Conservation (phyloP, 139 green algal genomes). For the Desmodesmus armatus region DNA sequence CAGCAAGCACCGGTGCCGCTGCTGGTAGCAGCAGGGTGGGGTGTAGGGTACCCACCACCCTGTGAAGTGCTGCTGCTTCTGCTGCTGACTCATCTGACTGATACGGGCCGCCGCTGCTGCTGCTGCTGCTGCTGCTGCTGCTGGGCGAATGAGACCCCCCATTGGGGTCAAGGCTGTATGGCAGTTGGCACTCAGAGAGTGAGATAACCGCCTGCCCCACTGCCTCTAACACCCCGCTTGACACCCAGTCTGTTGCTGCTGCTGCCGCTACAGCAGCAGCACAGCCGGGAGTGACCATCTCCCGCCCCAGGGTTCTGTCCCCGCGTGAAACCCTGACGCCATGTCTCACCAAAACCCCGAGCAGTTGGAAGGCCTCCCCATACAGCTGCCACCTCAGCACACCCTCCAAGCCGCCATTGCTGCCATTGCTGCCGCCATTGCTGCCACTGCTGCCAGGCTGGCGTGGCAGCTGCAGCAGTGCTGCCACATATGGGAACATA, state of each 20-base stretch:
- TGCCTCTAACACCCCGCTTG: too few species aligned
- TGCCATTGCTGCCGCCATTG: background rate
- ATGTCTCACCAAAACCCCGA: too few species aligned
- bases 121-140: background rate
- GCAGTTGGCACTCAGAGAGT: background rate
- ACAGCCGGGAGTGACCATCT: background rate
- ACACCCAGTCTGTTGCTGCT: background rate
- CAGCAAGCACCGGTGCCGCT: background rate
- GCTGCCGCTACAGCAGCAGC: slow-evolving; percentile 8
- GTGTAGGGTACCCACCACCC: background rate
- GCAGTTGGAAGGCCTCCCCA: background rate
- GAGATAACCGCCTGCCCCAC: background rate
- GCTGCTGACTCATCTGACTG: background rate
- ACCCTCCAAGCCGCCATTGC: background rate
- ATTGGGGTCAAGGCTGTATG: background rate
- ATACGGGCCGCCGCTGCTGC: background rate
- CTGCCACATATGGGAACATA: background rate
- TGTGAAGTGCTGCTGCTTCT: background rate
- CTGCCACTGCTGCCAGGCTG: background rate
- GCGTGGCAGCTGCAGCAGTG: slow-evolving; percentile 8
- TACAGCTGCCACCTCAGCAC: background rate
- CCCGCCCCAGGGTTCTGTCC: background rate
- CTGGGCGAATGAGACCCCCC: background rate
- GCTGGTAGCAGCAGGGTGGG: background rate
- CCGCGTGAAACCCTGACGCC: background rate